Evolutionary conservation across 1,284 basidiomycete species (phyloP), one percentile per base, ranked within the genome.

Genomic region (Fomitopsis betulina): DNA sequence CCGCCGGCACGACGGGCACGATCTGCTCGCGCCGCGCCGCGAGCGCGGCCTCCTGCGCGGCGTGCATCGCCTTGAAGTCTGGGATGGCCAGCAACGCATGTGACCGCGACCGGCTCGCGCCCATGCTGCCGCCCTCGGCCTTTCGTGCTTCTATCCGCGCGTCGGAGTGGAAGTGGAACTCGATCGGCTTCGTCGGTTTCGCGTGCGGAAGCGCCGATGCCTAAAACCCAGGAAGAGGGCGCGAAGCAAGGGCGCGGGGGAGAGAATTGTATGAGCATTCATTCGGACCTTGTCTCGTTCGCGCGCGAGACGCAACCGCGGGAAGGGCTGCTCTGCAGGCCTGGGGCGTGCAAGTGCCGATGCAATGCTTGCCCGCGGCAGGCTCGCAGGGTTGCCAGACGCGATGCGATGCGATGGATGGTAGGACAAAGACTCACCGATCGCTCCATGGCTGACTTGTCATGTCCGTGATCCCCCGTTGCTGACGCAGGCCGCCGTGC

Each of bases 61-160:
- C 78, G 61, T 85, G 85, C 23, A 83, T 64, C 7, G 75, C 68
- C 67, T 79, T 81, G 72, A 80, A 82, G 64, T 85, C 79, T 56
- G 84, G 82, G 47, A 83, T 74, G 17, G 74, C 67, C 49, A 66
- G 67, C 17, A 42, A 49, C 32, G 56, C 61, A 52, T 60, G 62
- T 19, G 57, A 53, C 55, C 56, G 62, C 32, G 65, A 58, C 39
- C 25, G 19, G 32, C 57, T 62, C 45, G 25, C 43, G 32, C 59
- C 56, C 42, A 42, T 53, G 49, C 55, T 63, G 51, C 53, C 54
- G 49, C 25, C 50, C 64, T 67, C 62, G 55, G 61, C 57, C 63
- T 68, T 72, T 60, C 76, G 72, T 35, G 71, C 72, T 64, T 77
- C 74, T 55, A 78, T 62, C 51, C 80, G 76, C 45, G 73, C 73